These are phyloP conservation scores for Aspergillus alliaceus DNA, from an alignment of 2,329 filamentous ascomycete genomes.

Conservation along the genomic window DNA sequence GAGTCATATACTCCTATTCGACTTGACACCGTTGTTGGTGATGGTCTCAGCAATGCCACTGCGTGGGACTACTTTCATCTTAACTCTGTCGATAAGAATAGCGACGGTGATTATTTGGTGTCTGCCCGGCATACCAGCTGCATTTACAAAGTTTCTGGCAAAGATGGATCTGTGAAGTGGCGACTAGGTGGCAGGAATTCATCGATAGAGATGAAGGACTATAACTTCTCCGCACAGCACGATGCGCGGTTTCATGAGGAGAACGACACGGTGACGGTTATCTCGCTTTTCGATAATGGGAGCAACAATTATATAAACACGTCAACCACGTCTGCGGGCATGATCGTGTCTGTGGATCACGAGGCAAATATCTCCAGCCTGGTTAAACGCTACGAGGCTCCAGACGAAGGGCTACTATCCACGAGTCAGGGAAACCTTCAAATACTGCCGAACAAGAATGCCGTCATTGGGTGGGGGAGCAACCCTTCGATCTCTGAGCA, in stretches of 20 bases:
- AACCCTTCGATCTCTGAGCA: conserved; percentile 42
- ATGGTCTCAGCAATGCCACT: conserved; percentile 45
- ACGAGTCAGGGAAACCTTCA: conserved; percentile 44
- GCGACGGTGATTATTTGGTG: conserved; percentile 42
- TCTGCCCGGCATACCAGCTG: conserved; percentile 42
- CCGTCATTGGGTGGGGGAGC: conserved; percentile 45
- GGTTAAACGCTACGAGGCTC: conserved; percentile 32
- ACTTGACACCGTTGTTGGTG: conserved; percentile 46
- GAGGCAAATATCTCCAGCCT: conserved; percentile 34
- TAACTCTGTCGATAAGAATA: conserved; percentile 45
- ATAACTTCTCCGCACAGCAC: conserved; percentile 44
- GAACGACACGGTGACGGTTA: conserved; percentile 37
- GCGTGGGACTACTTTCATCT: conserved; percentile 49
- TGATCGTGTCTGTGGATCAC: conserved; percentile 41
- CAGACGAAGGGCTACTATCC: conserved; percentile 27
- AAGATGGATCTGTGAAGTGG: conserved; percentile 42
- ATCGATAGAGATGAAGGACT: conserved; percentile 37
- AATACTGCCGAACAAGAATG: conserved; percentile 36
- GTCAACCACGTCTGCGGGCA: conserved; percentile 37
- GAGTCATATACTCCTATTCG: conserved; percentile 48
- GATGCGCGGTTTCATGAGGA: conserved; percentile 42
- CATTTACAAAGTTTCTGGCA: conserved; percentile 43
- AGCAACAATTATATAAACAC: conserved; percentile 42
- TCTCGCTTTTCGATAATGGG: conserved; percentile 45
- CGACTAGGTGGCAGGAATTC: conserved; percentile 38